Evolutionary conservation across 495 filamentous ascomycete species (phyloP).

Genomic region (Trypethelium eluteriae): DNA sequence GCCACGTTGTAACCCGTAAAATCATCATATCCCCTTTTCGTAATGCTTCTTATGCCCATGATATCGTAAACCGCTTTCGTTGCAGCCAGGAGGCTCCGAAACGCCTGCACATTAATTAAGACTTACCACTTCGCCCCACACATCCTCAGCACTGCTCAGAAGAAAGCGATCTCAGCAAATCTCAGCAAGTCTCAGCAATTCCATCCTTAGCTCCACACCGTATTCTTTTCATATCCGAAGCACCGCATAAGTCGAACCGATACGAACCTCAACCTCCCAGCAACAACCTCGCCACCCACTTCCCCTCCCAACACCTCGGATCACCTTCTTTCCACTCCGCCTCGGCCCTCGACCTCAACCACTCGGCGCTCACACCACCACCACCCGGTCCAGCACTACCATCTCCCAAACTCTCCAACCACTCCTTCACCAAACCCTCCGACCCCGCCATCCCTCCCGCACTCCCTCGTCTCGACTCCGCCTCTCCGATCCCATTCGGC

Average conservation of each 20-base stretch:
- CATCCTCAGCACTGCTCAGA: too few relatives aligned
- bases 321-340: conserved; percentile 3
- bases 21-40: neutral
- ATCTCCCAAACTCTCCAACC: conserved; percentile 10
- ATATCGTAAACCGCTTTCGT: neutral
- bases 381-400: neutral
- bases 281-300: conserved; percentile 7
- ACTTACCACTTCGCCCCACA: too few relatives aligned
- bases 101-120: neutral
- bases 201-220: too few relatives aligned
- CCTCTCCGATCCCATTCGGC: conserved; percentile 11
- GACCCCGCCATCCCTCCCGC: conserved; percentile 3
- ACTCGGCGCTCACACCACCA: conserved; percentile 6
- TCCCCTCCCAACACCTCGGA: conserved; percentile 10
- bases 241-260: too few relatives aligned
- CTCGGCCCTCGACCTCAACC: neutral
- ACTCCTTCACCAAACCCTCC: conserved; percentile 13
- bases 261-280: neutral
- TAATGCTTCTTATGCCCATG: neutral
- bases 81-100: neutral
- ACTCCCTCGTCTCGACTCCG: conserved; percentile 13
- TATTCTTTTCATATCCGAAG: too few relatives aligned
- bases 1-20: neutral
- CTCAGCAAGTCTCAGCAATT: too few relatives aligned
- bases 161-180: too few relatives aligned